Evolutionary conservation across 148 eudicot genomes (phyloP).

Genomic region (Arbutus unedo): DNA sequence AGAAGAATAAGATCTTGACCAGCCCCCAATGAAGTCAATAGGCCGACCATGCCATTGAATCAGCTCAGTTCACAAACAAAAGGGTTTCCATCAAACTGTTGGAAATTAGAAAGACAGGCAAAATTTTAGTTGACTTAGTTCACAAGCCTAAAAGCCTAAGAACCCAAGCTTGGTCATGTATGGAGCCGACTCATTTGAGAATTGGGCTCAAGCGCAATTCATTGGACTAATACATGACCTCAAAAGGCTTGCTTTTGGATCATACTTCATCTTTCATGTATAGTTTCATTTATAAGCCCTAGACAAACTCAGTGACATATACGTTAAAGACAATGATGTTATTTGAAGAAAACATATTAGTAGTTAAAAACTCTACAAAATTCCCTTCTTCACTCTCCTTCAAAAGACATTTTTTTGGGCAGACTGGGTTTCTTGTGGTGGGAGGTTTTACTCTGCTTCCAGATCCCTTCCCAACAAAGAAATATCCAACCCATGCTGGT

Average conservation of each 20-base stretch:
- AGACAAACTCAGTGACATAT: not conserved
- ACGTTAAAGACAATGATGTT: not conserved
- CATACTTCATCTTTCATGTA: not conserved
- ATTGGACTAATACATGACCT: not conserved
- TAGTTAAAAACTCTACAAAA: not conserved
- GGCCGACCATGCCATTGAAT: not conserved
- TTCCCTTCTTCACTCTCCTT: not conserved
- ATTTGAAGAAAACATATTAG: not conserved
- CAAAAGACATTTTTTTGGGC: not conserved
- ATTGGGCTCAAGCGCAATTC: not conserved
- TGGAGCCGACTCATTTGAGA: not conserved
- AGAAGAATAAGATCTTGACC: no score
- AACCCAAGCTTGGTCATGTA: not conserved
- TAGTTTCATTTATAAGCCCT: not conserved
- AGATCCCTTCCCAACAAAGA: slow-evolving; percentile 2
- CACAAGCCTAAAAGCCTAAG: not conserved
- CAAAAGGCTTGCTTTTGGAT: not conserved
- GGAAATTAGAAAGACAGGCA: not conserved
- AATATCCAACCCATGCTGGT: not conserved
- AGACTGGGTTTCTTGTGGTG: not conserved
- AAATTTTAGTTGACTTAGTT: not conserved
- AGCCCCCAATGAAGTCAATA: no score
- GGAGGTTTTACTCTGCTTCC: not conserved
- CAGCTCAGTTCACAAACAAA: not conserved
- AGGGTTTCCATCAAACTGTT: not conserved